Conservation (phyloP, 352 stramenopile species). For the Phytophthora fragariaefolia region DNA sequence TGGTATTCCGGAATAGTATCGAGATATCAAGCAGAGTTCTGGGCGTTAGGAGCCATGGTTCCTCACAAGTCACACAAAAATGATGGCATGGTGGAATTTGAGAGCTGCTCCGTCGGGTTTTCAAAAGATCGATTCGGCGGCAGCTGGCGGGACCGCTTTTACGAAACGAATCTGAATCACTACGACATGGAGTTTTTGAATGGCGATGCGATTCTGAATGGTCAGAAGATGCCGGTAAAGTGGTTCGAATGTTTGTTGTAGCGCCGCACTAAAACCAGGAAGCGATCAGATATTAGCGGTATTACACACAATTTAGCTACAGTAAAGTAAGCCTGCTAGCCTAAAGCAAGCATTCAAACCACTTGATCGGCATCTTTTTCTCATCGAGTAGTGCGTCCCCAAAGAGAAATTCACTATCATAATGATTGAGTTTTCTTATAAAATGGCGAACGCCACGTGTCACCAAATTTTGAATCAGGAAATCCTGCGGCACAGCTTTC, state of each 20-base stretch:
- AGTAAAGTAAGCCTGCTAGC: too few species aligned
- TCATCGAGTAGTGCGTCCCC: constrained; percentile 46
- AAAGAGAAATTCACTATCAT: constrained; percentile 52
- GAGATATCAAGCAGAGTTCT: constrained; percentile 28
- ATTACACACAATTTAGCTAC: too few species aligned
- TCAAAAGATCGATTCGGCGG: constrained; percentile 34
- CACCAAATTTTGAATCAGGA: constrained; percentile 34
- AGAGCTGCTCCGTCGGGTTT: constrained; percentile 47
- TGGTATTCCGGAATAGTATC: constrained; percentile 39
- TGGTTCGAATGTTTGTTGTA: constrained; percentile 59
- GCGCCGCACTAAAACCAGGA: neutral
- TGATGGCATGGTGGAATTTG: constrained; percentile 49
- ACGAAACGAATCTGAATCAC: constrained; percentile 59
- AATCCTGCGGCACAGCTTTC: constrained; percentile 47
- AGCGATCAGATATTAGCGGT: neutral
- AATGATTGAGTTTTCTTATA: constrained; percentile 67
- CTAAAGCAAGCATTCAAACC: constrained; percentile 63
- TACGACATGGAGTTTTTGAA: constrained; percentile 50
- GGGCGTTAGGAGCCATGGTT: constrained; percentile 24
- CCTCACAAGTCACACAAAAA: constrained; percentile 44
- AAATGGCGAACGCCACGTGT: constrained; percentile 41
- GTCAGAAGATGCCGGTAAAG: constrained; percentile 49
- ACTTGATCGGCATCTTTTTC: constrained; percentile 54
- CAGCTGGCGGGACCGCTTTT: constrained; percentile 42
- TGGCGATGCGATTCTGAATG: constrained; percentile 44